These are phyloP conservation scores for Poa annua DNA, from an alignment of 176 grass and related monocot species.

Conservation along the genomic window DNA sequence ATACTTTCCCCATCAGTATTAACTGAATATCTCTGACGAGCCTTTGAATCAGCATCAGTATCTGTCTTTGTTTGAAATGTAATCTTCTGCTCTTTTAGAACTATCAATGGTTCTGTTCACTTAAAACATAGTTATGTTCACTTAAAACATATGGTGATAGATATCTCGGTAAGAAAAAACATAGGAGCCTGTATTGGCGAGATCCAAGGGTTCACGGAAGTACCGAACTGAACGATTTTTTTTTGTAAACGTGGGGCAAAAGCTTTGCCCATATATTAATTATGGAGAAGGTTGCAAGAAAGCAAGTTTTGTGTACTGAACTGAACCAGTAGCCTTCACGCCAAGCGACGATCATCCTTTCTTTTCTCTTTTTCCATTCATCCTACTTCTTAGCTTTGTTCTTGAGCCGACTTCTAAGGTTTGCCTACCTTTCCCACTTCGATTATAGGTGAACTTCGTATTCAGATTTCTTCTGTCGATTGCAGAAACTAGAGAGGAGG, in stretches of 20 bases:
- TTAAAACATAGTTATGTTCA: background rate
- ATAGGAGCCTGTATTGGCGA: conserved; percentile 38
- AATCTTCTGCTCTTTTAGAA: background rate
- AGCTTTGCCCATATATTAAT: no score
- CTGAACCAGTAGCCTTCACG: no score
- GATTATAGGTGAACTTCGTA: no score
- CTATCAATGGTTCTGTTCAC: background rate
- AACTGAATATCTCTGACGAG: background rate
- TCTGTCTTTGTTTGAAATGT: background rate
- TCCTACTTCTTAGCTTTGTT: no score
- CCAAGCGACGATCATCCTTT: no score
- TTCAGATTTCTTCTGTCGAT: background rate
- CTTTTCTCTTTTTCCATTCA: no score
- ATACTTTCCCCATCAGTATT: background rate
- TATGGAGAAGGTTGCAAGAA: no score
- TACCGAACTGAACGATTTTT: no score
- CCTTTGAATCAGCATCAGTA: background rate
- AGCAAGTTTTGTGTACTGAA: no score
- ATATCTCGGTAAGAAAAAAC: background rate
- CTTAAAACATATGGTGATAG: background rate
- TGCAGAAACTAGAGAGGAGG: background rate
- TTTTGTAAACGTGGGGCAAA: no score
- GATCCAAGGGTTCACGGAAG: conserved; percentile 33
- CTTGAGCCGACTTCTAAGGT: no score
- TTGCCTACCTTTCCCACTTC: no score